Evolutionary conservation across 176 grass and related monocot species (phyloP).

Genomic region (Juncus inflexus): DNA sequence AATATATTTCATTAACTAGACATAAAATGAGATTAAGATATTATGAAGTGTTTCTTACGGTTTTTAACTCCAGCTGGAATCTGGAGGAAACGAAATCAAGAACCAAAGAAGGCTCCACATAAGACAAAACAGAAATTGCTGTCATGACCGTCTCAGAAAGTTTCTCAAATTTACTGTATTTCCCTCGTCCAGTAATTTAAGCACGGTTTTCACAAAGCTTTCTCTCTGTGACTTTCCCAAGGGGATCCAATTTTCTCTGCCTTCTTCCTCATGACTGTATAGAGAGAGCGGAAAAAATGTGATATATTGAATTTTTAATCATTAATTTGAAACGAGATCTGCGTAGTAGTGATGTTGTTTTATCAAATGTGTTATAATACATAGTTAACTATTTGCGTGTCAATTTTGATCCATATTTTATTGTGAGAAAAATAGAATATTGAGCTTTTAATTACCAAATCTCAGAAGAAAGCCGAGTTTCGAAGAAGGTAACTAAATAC

Average conservation of each 20-base stretch:
- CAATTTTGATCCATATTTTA: neutral
- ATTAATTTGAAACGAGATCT: too few species aligned
- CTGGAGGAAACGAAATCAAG: conserved; percentile 89
- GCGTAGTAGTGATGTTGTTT: too few species aligned
- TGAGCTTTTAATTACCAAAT: conserved; percentile 51
- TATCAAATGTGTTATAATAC: too few species aligned
- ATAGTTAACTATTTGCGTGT: too few species aligned
- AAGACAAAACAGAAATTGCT: conserved; percentile 83
- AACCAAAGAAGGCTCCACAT: conserved; percentile 78
- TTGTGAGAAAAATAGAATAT: too few species aligned
- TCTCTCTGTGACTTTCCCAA: conserved; percentile 66
- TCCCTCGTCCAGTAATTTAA: conserved; percentile 91
- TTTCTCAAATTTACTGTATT: conserved; percentile 85
- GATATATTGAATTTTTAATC: too few species aligned
- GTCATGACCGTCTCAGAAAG: conserved; percentile 77
- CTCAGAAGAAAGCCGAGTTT: conserved; percentile 74
- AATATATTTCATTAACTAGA: too few species aligned
- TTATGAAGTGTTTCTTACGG: too few species aligned
- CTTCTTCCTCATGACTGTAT: conserved; percentile 29
- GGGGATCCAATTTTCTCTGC: conserved; percentile 28
- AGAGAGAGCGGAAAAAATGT: too few species aligned
- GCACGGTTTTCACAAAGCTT: conserved; percentile 60
- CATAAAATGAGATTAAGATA: too few species aligned
- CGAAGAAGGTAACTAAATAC: conserved; percentile 63
- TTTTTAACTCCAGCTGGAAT: conserved; percentile 70